phyloP scores from a whole-genome alignment of 2,329 filamentous ascomycete species.

The Dactylellina sp. region DNA sequence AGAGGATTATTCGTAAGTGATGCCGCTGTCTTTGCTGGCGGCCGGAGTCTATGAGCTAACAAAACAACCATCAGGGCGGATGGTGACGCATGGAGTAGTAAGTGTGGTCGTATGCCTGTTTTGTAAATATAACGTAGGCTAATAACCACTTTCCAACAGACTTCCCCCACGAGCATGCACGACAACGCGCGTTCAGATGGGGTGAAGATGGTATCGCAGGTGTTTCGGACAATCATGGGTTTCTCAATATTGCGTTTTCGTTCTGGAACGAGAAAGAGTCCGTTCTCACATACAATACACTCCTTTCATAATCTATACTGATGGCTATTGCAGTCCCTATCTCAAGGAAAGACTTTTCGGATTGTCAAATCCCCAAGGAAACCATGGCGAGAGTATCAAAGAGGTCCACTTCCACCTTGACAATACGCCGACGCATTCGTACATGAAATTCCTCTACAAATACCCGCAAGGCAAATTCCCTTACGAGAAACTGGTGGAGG shows the following conservation, averaged over 20 bases:
- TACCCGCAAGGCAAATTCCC: constrained; percentile 93
- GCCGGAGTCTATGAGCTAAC: not conserved
- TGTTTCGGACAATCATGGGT: constrained; percentile 78
- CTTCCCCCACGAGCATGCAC: constrained; percentile 92
- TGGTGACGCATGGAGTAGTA: constrained; percentile 96
- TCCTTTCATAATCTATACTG: constrained; percentile 25
- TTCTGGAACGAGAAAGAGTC: constrained; percentile 99
- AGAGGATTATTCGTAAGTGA: constrained; percentile 85
- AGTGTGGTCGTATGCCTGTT: constrained; percentile 64
- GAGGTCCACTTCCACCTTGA: constrained; percentile 96
- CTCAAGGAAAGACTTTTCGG: constrained; percentile 96
- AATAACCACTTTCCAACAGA: constrained; percentile 68
- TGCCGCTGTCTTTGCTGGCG: not conserved
- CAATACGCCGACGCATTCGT: constrained; percentile 94
- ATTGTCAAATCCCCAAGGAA: constrained; percentile 93
- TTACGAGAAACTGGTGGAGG: constrained; percentile 85
- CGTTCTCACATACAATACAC: constrained; percentile 61
- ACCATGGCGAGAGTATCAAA: constrained; percentile 96
- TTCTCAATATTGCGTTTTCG: constrained; percentile 91
- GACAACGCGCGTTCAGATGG: constrained; percentile 90
- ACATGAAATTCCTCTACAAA: constrained; percentile 99
- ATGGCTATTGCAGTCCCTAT: constrained; percentile 74
- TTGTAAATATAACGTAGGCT: not conserved
- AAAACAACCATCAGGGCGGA: constrained; percentile 69
- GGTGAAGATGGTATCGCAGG: constrained; percentile 97